Conservation (phyloP, 2,329 filamentous ascomycete species). For the Fusarium caatingaense region DNA sequence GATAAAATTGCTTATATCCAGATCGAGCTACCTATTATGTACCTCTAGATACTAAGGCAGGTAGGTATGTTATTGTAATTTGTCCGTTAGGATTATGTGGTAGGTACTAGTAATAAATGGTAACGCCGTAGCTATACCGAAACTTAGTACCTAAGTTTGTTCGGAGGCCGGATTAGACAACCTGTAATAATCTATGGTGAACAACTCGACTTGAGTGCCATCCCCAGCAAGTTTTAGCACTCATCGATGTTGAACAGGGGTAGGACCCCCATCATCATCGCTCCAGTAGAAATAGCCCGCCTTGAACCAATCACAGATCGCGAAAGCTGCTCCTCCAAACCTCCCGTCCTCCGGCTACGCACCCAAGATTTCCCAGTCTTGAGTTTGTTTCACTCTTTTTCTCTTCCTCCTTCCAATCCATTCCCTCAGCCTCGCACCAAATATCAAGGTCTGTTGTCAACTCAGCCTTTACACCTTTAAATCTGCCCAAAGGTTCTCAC, state of each 20-base stretch:
- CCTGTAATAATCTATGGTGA: not conserved
- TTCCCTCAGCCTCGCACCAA: slow-evolving; percentile 29
- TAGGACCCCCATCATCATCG: slow-evolving; percentile 37
- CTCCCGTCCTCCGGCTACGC: slow-evolving; percentile 49
- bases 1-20: not conserved
- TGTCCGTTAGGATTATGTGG: slow-evolving; percentile 21
- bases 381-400: slow-evolving; percentile 41
- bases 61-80: not conserved
- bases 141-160: not conserved
- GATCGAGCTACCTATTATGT: not conserved
- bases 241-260: slow-evolving; percentile 14
- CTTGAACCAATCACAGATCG: slow-evolving; percentile 38
- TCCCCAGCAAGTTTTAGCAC: slow-evolving; percentile 28
- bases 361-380: slow-evolving; percentile 46
- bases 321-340: slow-evolving; percentile 45
- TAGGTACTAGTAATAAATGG: slow-evolving; percentile 20
- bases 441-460: slow-evolving; percentile 21
- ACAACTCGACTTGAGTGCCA: slow-evolving; percentile 9
- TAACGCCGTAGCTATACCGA: slow-evolving; percentile 33
- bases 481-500: slow-evolving; percentile 22
- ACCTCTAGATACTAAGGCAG: no score
- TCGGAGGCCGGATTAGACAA: not conserved
- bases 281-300: slow-evolving; percentile 27
- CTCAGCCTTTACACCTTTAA: slow-evolving; percentile 16
- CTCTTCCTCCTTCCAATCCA: slow-evolving; percentile 17